Base-by-base conservation (phyloP, 441 rosid genomes). In the Euphorbia schlechtendalii region DNA sequence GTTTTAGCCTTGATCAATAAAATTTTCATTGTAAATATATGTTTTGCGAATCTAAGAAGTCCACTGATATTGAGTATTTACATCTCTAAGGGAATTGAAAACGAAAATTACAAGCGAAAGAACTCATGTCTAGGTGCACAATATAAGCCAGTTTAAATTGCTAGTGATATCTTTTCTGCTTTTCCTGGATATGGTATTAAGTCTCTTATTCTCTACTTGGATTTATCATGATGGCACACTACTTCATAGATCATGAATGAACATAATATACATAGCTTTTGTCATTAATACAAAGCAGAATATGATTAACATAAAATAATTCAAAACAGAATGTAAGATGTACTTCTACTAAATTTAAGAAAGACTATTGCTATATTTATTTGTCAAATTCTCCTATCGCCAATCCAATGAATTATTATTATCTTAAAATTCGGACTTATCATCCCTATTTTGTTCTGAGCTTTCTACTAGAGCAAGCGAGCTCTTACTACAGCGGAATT, bases 391-490 rank as follows among this genome's bases (percentile, higher is more conserved):
- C 45, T 58, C n/a, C 15, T 2, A 12, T n/a, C 18, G 22, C 38
- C 24, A 27, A 58, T 30, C 69, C 49, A 56, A 22, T 10, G 30
- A 8, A 0, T 12, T 56, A 15, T 0, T 11, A 22, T 5, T 14
- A n/a, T 24, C 70, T 73, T 77, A 85, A 56, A 65, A 75, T 72
- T 88, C 96, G 18, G 74, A 27, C 74, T 91, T n/a, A n/a, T n/a
- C n/a, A n/a, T 91, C 96, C 62, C 98, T 94, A 77, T 86, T 88
- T 40, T 88, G 86, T 55, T 87, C 77, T 32, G 72, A 71, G 64
- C 74, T 82, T 74, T 88, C 90, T 2, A 82, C 74, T 61, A 83
- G 89, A 8, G 89, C 86, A 73, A 73, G 71, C 71, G 84, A 32
- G 79, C 69, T 84, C 85, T 4, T 78, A 67, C 75, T 88, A 94